phyloP scores from a whole-genome alignment of 139 green algal genomes.

The Klebsormidium nitens region DNA sequence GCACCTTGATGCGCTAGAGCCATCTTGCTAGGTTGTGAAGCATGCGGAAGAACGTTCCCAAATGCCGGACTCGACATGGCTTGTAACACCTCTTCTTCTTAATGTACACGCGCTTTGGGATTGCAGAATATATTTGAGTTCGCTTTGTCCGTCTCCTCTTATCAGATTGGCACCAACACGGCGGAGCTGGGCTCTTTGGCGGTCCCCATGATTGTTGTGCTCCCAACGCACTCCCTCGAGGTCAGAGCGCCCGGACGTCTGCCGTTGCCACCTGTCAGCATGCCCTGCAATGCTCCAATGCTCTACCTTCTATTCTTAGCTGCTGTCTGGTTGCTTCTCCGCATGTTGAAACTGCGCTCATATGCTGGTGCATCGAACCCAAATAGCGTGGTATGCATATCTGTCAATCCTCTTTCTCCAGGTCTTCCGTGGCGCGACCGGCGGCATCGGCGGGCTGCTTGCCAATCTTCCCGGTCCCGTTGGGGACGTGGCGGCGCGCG shows the following conservation, averaged over 20 bases:
- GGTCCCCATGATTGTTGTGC: slow-evolving; percentile 44
- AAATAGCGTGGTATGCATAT: neutral
- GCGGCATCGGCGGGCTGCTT: slow-evolving; percentile 28
- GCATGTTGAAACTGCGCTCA: too few species aligned
- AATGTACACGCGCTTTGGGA: too few species aligned
- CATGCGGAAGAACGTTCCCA: too few species aligned
- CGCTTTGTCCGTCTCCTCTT: too few species aligned
- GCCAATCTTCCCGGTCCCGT: slow-evolving; percentile 2
- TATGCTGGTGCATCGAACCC: neutral
- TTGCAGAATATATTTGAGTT: too few species aligned
- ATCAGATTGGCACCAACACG: slow-evolving; percentile 46
- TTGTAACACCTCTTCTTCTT: too few species aligned
- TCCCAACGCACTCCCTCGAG: slow-evolving; percentile 36
- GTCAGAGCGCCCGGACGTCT: slow-evolving; percentile 4
- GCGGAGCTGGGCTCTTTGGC: slow-evolving; percentile 41
- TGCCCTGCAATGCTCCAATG: neutral
- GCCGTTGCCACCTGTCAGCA: neutral
- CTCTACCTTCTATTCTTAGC: too few species aligned
- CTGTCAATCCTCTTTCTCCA: neutral
- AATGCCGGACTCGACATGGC: too few species aligned
- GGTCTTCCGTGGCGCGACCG: slow-evolving; percentile 30
- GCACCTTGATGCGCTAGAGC: too few species aligned
- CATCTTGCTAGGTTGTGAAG: too few species aligned
- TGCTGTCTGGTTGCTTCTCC: too few species aligned
- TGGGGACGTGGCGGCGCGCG: slow-evolving; percentile 1